phyloP scores from a whole-genome alignment of 2,329 filamentous ascomycete genomes.

The Akanthomyces uredinophilus region DNA sequence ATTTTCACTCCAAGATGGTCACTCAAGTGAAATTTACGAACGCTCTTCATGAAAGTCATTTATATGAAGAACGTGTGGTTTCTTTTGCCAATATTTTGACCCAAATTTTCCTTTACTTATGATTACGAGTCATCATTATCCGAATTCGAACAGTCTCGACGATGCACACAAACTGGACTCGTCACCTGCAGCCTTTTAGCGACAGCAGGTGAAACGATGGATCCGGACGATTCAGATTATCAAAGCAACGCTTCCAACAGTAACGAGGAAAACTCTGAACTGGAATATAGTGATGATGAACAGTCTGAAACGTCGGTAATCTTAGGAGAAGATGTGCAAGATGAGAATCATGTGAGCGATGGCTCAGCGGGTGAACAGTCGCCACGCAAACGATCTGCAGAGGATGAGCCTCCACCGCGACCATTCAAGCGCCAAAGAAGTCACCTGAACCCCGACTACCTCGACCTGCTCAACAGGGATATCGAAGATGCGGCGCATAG shows the following conservation, averaged over 20 bases:
- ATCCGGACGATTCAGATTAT: constrained; percentile 9
- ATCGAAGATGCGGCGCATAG: constrained; percentile 48
- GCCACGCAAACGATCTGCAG: constrained; percentile 27
- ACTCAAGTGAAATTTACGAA: not conserved
- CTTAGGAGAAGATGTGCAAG: constrained; percentile 10
- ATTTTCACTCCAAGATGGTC: not conserved
- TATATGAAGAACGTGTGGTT: not conserved
- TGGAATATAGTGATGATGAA: constrained; percentile 14
- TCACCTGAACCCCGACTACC: constrained; percentile 41
- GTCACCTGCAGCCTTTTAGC: constrained; percentile 4
- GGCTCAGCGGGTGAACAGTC: constrained; percentile 13
- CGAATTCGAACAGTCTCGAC: not conserved
- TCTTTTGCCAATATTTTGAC: not conserved
- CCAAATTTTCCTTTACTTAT: not conserved
- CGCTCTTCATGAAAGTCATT: not conserved
- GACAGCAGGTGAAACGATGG: constrained; percentile 12
- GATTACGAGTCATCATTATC: not conserved
- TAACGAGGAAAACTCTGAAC: not conserved
- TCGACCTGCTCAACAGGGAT: constrained; percentile 50
- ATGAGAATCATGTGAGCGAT: constrained; percentile 12
- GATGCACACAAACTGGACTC: constrained; percentile 1
- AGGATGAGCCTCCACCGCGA: constrained; percentile 20
- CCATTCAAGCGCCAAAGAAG: constrained; percentile 43
- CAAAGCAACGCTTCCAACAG: not conserved
- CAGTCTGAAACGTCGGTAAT: constrained; percentile 17